Base-by-base conservation (phyloP, 371 early-diverging fungal species). In the Capillidium rhysosporum region DNA sequence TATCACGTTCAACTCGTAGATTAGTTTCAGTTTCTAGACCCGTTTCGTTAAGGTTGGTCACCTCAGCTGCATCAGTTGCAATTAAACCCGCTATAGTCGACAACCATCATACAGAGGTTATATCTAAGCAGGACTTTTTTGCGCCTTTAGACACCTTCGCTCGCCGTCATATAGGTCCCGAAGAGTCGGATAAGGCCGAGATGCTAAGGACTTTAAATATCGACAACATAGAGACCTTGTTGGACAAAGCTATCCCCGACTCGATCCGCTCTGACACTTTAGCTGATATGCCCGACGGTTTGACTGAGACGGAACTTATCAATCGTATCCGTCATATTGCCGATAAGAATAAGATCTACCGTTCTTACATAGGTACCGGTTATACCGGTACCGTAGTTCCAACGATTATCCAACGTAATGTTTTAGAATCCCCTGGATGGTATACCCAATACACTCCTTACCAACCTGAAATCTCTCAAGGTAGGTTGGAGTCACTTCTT, bases 381-480 rank as follows among this genome's bases (percentile, higher is more conserved):
- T 96, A 96, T 71, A 81, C 82, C 21, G 79, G 81, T 56, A 80
- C 85, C 26, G 75, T 88, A 34, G 86, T 87, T 16, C 97, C 97
- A 38, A 77, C 84, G 46, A 93, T 96, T 40, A 92, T 96, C 55
- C 69, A 89, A 62, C 79, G 97, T 60, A 95, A 93, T 64, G 76
- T 96, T 43, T 63, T 96, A 67, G 97, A 96, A 68, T 93, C 91
- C 66, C 97, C 97, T 25, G 89, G 86, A 28, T 96, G 96, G 96
- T 56, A 56, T 26, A 57, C 58, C 28, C 72, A 89, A 80, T 96
- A 96, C 69, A 93, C 94, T 10, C 96, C 96, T 40, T 96, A 96
- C 70, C 95, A 96, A 71, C 89, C 97, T 21, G 97, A 96, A 69
- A 95, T 95, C 58, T 76, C 94, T 46, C 97, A 96, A 71, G 97